Evolutionary conservation across 805 yeast genomes (phyloP).

Genomic region (Ogataea paraovalis): DNA sequence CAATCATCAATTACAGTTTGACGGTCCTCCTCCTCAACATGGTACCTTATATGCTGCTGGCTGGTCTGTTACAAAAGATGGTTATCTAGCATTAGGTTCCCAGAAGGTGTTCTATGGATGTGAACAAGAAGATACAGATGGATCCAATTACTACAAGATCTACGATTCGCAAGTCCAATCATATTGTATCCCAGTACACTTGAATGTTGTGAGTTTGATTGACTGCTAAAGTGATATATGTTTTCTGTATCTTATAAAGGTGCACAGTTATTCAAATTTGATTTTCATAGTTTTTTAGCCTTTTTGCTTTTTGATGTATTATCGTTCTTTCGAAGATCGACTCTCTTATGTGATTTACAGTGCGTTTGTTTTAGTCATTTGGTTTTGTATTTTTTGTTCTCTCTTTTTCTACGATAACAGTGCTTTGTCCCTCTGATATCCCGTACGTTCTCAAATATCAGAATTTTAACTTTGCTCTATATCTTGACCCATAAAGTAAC

Average conservation of each 20-base stretch:
- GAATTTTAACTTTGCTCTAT: too few species aligned
- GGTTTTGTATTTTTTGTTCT: too few species aligned
- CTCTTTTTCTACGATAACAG: too few species aligned
- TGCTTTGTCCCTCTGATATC: too few species aligned
- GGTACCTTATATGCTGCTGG: neutral
- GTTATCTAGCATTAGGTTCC: neutral
- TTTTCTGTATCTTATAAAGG: too few species aligned
- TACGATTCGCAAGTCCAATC: neutral
- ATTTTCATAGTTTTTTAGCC: neutral
- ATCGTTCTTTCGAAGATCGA: too few species aligned
- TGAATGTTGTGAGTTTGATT: neutral
- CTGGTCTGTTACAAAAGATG: neutral
- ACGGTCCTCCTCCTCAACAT: neutral
- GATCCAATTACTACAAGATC: neutral
- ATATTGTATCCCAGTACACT: neutral
- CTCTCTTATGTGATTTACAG: too few species aligned
- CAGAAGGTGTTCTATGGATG: neutral
- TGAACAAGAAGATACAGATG: neutral
- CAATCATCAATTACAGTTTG: neutral
- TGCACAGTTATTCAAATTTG: neutral
- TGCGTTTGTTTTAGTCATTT: too few species aligned
- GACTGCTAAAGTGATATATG: neutral
- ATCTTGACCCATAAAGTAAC: too few species aligned
- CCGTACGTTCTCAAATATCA: too few species aligned
- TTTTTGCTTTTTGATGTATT: too few species aligned